Evolutionary conservation across 2,329 filamentous ascomycete species (phyloP).

Genomic region (Drechslera avenae): DNA sequence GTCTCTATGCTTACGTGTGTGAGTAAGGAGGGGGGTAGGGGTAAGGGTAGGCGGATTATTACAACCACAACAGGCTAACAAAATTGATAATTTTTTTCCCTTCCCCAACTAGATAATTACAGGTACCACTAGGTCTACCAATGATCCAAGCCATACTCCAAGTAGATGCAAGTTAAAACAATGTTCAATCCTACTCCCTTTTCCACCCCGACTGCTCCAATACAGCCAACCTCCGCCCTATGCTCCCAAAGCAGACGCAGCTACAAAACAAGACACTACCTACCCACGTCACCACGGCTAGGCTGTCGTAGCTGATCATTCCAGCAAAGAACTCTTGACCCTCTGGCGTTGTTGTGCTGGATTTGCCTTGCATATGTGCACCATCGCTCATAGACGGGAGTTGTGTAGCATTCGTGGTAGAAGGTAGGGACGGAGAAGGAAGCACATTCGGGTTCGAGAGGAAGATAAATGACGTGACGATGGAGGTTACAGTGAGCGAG

Average conservation of each 20-base stretch:
- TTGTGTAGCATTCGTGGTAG: conserved; percentile 32
- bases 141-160: no score
- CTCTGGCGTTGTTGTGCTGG: conserved; percentile 1
- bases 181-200: not conserved
- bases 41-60: no score
- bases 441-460: conserved; percentile 78
- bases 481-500: conserved; percentile 72
- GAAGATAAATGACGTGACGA: conserved; percentile 75
- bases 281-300: conserved; percentile 84
- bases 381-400: conserved; percentile 12
- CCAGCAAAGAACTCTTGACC: conserved; percentile 53
- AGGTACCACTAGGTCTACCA: not conserved
- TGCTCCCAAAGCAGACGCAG: conserved; percentile 93
- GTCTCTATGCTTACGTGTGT: no score
- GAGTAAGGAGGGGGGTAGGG: no score
- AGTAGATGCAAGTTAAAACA: no score
- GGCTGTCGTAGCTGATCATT: conserved; percentile 64
- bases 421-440: conserved; percentile 53
- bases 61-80: no score
- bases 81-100: no score
- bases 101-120: no score
- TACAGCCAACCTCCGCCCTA: conserved; percentile 75
- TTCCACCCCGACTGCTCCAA: conserved; percentile 29
- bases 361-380: conserved; percentile 1
- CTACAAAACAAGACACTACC: conserved; percentile 93